These are phyloP conservation scores for Lactifluus subvellereus DNA, from an alignment of 768 basidiomycete genomes.

Conservation along the genomic window DNA sequence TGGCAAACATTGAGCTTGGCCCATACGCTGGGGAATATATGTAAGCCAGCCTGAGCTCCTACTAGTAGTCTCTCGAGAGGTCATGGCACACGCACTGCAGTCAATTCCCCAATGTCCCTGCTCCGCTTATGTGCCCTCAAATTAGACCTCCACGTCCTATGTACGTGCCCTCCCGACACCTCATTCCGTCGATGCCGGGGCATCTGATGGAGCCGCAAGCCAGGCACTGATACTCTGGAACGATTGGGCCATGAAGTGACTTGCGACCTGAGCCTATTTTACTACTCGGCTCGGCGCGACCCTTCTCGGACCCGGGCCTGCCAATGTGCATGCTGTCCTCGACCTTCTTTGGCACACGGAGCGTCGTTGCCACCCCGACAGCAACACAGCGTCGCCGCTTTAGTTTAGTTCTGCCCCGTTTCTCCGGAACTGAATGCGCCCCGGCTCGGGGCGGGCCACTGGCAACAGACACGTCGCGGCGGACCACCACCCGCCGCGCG, in stretches of 20 bases:
- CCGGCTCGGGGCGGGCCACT: background rate
- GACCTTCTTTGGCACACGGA: background rate
- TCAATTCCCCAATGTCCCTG: too few species aligned
- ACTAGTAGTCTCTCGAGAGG: background rate
- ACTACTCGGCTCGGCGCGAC: background rate
- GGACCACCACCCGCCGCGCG: background rate
- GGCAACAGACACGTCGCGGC: background rate
- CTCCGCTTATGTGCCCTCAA: too few species aligned
- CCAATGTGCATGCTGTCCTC: background rate
- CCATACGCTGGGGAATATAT: conserved; percentile 1
- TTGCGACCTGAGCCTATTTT: background rate
- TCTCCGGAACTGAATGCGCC: background rate
- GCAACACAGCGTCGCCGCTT: background rate
- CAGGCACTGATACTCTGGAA: background rate
- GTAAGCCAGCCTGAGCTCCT: background rate
- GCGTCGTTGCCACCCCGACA: background rate
- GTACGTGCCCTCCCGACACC: too few species aligned
- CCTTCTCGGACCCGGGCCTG: background rate
- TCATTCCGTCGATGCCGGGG: too few species aligned
- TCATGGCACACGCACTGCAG: too few species aligned
- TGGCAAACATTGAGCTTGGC: background rate
- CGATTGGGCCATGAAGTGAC: background rate
- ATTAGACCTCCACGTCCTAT: too few species aligned
- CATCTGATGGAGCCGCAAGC: too few species aligned
- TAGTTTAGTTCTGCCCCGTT: too few species aligned